Conservation (phyloP, 1,139 yeast species). For the Saccharomycopsis phalli region DNA sequence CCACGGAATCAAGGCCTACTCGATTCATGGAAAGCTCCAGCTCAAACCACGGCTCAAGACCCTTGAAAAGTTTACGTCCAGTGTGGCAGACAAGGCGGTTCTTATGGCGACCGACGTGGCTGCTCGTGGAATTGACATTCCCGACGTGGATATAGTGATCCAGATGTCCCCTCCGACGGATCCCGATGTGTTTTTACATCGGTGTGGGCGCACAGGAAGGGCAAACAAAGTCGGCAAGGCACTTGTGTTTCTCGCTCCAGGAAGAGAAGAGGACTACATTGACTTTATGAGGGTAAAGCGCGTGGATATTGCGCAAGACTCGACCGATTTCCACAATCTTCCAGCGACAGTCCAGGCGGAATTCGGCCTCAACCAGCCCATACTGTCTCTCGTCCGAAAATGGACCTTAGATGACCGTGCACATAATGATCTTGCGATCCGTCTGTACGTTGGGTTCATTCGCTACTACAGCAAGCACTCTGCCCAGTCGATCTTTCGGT, state of each 20-base stretch:
- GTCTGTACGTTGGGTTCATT: conserved; percentile 76
- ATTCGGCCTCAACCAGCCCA: conserved; percentile 23
- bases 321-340: too few species aligned
- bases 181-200: conserved; percentile 76
- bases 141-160: conserved; percentile 81
- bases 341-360: conserved; percentile 1
- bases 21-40: conserved; percentile 79
- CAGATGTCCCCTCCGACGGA: conserved; percentile 91
- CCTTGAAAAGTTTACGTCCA: conserved; percentile 43
- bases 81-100: conserved; percentile 37
- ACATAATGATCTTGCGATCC: conserved; percentile 70
- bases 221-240: conserved; percentile 82
- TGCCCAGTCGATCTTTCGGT: conserved; percentile 84
- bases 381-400: conserved; percentile 33
- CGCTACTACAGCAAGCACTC: conserved; percentile 81
- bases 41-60: conserved; percentile 71
- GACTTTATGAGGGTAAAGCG: conserved; percentile 66
- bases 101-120: conserved; percentile 81
- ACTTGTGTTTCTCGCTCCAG: conserved; percentile 56
- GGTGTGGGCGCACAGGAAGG: conserved; percentile 91
- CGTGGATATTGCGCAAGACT: conserved; percentile 36
- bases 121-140: conserved; percentile 88
- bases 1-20: conserved; percentile 39
- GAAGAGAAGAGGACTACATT: conserved; percentile 64
- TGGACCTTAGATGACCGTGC: conserved; percentile 70